Evolutionary conservation across 78 protist genomes (phyloP), one percentile per base, ranked within the genome.

Genomic region (Polysphondylium violaceum): DNA sequence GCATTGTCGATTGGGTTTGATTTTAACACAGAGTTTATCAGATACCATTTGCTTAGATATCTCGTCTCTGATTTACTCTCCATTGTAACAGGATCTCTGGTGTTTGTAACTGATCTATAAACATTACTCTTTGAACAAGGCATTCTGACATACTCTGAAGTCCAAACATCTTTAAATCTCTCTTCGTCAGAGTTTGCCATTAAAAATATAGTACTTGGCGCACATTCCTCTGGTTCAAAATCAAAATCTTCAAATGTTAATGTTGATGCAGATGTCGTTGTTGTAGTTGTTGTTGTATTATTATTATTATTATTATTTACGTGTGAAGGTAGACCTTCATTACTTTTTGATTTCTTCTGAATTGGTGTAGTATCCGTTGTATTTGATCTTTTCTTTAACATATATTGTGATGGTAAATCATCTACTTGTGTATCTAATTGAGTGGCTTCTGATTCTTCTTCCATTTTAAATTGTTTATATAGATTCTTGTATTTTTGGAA

Each of bases 111-210:
- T 17, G 64, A 19, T 51, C 50, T 72, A n/a, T 55, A 55, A 14
- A 59, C 68, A 59, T 83, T 87, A 25, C 36, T 40, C 60, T 41
- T 68, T 76, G 93, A 55, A 60, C 93, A 87, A 5, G 93, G 93
- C 56, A 87, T 19, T 50, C 73, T 87, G 14, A 87, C 93, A 73
- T 73, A 76, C 31, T 87, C 86, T 47, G 72, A 38, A 60, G 71
- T 76, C 92, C 92, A 86, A 35, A 75, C 92, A 38, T 86, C 92
- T 35, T 69, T 68, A 53, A 65, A 86, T 43, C 64, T 86, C 53
- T 86, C 92, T 27, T 61, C 76, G 1, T 33, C 50, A 7, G 23
- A 68, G 16, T n/a, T n/a, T 56, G 86, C 50, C 21, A 76, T 44
- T 76, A 76, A 50, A 72, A 50, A 72, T 72, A 72, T 72, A 14